Evolutionary conservation across 2,329 filamentous ascomycete species (phyloP), one percentile per base, ranked within the genome.

Genomic region (Botryotinia narcissicola): DNA sequence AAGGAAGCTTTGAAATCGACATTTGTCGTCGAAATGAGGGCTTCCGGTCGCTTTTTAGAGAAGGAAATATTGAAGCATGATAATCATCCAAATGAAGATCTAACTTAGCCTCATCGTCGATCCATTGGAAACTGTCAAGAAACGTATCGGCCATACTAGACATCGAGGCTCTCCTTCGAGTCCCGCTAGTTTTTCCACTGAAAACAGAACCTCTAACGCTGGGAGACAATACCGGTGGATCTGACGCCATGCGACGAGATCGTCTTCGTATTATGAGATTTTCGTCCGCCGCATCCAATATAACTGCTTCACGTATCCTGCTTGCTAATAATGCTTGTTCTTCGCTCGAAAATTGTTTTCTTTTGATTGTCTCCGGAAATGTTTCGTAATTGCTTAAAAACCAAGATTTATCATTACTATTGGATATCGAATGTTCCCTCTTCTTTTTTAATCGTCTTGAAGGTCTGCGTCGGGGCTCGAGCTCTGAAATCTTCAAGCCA

Each of bases 1-100:
- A 88, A 1, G 90, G 86, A 44, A 90, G 84, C 78, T 90, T 91
- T 73, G 88, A 89, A 74, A 95, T 87, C 18, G 93, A 95, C 75
- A 95, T 82, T 74, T 90, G 90, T 70, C 92, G 89, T 74, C 91
- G 89, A 79, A 93, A 92, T 4, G 90, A 90, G 20, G 89, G 87
- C 40, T 86, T 86, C 71, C 85, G 82, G 74, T 82, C 83, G 75
- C 86, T 86, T 75, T 80, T 82, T 68, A 83, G 81, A 32, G 60
- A 22, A 20, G 69, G 61, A 25, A 73, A 71, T 60, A 66, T 40
- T 10, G 60, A 63, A 59, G 87, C 84, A 79, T 92, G 90, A 78
- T 93, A 92, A 79, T 93, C 90, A 79, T 93, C 90, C 46, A 94
- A 82, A 54, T 86, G 87, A 37, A 91, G 81, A 78, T 95, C 91